These are phyloP conservation scores for Deinandra increscens DNA, from an alignment of 129 eudicot species.

Conservation along the genomic window DNA sequence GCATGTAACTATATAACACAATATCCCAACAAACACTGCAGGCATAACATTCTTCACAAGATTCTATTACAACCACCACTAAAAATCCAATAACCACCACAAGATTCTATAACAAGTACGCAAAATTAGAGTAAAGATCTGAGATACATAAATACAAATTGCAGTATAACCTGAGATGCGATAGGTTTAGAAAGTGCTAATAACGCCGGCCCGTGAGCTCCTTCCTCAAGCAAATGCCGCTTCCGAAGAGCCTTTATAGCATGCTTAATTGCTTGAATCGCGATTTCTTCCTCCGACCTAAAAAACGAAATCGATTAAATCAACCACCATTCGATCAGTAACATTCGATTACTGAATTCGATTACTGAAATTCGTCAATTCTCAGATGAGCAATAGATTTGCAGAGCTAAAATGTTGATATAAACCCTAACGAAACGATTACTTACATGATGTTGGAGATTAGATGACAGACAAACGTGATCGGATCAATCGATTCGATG, in stretches of 20 bases:
- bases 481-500: not conserved
- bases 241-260: slow-evolving; percentile 73
- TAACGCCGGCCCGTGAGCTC: slow-evolving; percentile 79
- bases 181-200: slow-evolving; percentile 73
- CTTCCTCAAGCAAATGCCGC: slow-evolving; percentile 85
- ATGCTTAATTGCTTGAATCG: slow-evolving; percentile 64
- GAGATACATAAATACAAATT: not conserved
- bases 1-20: not conserved
- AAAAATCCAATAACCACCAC: not conserved
- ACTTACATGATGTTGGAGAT: slow-evolving; percentile 27
- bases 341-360: not conserved
- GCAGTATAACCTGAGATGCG: slow-evolving; percentile 54
- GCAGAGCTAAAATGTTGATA: not conserved
- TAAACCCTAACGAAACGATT: slow-evolving; percentile 5
- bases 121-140: not conserved
- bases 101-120: not conserved
- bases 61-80: slow-evolving; percentile 17
- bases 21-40: not conserved
- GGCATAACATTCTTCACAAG: slow-evolving; percentile 1
- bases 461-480: not conserved
- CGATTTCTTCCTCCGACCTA: slow-evolving; percentile 61
- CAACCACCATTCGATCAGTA: slow-evolving; percentile 8
- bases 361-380: not conserved
- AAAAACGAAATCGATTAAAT: slow-evolving; percentile 14
- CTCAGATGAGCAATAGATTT: not conserved